These are phyloP conservation scores for Seminavis robusta DNA, from an alignment of 108 stramenopile species.

Conservation along the genomic window DNA sequence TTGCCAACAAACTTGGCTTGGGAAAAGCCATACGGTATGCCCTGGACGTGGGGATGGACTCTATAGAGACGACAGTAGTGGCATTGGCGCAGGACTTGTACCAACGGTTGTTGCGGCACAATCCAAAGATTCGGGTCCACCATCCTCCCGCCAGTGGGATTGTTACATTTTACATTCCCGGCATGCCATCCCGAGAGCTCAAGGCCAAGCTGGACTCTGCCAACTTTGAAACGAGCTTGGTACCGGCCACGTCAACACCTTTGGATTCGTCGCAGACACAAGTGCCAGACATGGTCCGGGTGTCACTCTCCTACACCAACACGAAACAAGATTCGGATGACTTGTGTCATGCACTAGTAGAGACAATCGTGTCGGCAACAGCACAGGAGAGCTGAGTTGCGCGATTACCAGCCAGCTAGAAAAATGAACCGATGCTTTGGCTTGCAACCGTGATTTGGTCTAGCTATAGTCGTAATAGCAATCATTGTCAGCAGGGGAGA, in stretches of 20 bases:
- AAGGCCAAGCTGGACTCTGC: constrained; percentile 2
- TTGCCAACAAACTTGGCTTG: constrained; percentile 57
- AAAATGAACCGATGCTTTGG: no score
- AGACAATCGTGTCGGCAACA: no score
- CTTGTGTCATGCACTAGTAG: no score
- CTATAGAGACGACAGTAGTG: constrained; percentile 22
- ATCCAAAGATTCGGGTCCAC: neutral
- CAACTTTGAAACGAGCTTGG: constrained; percentile 49
- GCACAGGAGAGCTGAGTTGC: no score
- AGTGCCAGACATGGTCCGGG: constrained; percentile 43
- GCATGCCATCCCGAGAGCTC: constrained; percentile 20
- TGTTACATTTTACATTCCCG: constrained; percentile 30
- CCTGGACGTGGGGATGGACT: constrained; percentile 32
- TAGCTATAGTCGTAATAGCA: no score
- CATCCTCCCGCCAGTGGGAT: constrained; percentile 40
- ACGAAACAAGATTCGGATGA: constrained; percentile 45
- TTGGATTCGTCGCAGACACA: constrained; percentile 46
- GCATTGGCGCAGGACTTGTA: neutral
- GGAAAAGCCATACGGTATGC: constrained; percentile 60
- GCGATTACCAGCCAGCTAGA: no score
- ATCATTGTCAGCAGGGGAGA: no score
- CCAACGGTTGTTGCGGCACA: neutral
- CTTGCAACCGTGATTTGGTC: no score
- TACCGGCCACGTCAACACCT: constrained; percentile 65
- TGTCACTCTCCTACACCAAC: constrained; percentile 57